Base-by-base conservation (phyloP, 1,139 yeast species). In the Diutina neorugosa region DNA sequence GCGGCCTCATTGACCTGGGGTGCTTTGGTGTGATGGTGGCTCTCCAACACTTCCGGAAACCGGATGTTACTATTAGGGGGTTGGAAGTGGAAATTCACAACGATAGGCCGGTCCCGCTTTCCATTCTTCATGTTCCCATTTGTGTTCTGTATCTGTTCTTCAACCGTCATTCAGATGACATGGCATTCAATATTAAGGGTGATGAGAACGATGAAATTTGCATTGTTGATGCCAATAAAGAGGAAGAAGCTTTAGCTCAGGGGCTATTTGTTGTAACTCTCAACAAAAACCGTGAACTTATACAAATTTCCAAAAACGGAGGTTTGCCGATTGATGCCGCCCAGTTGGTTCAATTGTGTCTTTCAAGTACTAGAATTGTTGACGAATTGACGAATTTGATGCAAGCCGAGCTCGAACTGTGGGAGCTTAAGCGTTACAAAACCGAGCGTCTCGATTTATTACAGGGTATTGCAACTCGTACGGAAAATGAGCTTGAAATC, bases 1-100 rank as follows among this genome's bases (percentile, higher is more conserved):
- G 98, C 44, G 95, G 94, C 42, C 77, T 93, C 47, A 82, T 91
- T 49, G 98, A 93, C 66, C 86, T 90, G 19, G 86, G 94, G 44
- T 88, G 96, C 67, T 77, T 90, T 55, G 98, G 93, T 0, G 96
- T 90, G 19, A 85, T 90, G 77, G 80, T 93, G 12, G 96, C 88
- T 0, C 73, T 93, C 53, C 75, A 84, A 59, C 96, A 90, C 66
- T 93, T 83, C 68, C 79, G 79, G 54, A 83, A 87, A 60, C 96
- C 96, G 3, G 97, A 90, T 65, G 78, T 89, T 34, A 78, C 89
- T 2, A 82, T 91, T 16, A 56, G 59, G 27, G 90, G 83, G 54
- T 80, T 77, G 54, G 77, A 68, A 18, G 63, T 89, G 14, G 76
- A 84, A 12, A 76, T 93, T 1, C 91, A 87, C 63, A 77, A 83